Evolutionary conservation across 2,329 filamentous ascomycete genomes (phyloP), one percentile per base, ranked within the genome.

Genomic region (Epicoccum nigrum): DNA sequence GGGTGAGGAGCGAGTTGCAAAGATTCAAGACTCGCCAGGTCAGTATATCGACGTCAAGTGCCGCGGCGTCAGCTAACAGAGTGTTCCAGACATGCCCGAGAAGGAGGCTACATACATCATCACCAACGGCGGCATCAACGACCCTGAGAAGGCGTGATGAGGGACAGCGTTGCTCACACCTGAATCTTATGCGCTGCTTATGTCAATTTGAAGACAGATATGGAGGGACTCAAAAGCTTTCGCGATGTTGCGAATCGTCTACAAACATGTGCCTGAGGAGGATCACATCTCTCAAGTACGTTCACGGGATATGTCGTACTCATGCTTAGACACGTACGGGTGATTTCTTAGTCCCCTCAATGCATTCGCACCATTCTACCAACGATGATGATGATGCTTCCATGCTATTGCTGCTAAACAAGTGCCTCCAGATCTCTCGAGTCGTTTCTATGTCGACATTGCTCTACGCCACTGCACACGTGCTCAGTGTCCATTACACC

Each of bases 91-190:
- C 62, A 87, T 86, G 63, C 85, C 86, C 4, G 86, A 89, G 68
- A 80, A 80, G 40, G 86, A 89, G 70, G 85, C 86, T 20, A 88
- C 83, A 2, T 89, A 89, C 69, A 79, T 88, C 57, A 89, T 89
- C 60, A 88, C 85, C 21, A 85, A 81, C 55, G 86, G 86, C 25
- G 86, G 86, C 27, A 87, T 88, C 71, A 85, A 81, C 51, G 85
- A 88, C 65, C 82, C 85, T 1, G 85, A 87, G 59, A 86, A 86
- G 69, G 75, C 77, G 27, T 86, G 37, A 69, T 9, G 20, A 5
- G n/a, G 7, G 35, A 4, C 12, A 16, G 3, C 6, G 27, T 38
- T 3, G 4, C 7, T 7, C 2, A 4, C 21, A 1, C 15, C 7
- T 1, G 5, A 11, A 33, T n/a, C 2, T 12, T 15, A 7, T 17